phyloP scores from a whole-genome alignment of 2,329 filamentous ascomycete species.

The Ascochyta koolunga region DNA sequence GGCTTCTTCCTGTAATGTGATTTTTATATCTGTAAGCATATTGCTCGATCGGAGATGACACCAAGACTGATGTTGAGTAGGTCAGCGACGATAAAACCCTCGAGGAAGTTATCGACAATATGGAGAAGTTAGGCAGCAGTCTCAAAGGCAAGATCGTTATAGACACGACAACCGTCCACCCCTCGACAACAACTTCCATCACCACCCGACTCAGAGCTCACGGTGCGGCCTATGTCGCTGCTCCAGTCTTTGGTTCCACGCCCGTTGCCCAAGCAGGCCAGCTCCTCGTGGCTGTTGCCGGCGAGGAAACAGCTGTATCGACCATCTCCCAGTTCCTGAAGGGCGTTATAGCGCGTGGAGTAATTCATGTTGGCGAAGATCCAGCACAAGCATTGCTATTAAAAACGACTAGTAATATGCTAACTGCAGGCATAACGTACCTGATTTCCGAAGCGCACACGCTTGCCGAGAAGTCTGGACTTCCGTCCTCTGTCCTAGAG shows the following conservation, averaged over 20 bases:
- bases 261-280: slow-evolving; percentile 55
- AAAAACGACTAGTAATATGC: slow-evolving; percentile 58
- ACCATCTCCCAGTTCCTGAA: slow-evolving; percentile 49
- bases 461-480: slow-evolving; percentile 54
- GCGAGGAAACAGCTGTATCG: slow-evolving; percentile 46
- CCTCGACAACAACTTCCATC: slow-evolving; percentile 48
- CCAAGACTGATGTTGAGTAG: slow-evolving; percentile 8
- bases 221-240: slow-evolving; percentile 50
- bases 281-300: slow-evolving; percentile 56
- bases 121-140: slow-evolving; percentile 22
- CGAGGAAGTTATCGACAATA: slow-evolving; percentile 36
- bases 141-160: slow-evolving; percentile 52
- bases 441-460: slow-evolving; percentile 58
- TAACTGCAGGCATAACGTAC: slow-evolving; percentile 58
- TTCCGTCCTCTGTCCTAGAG: slow-evolving; percentile 52
- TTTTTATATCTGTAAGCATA: slow-evolving; percentile 44
- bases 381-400: slow-evolving; percentile 54
- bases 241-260: slow-evolving; percentile 59
- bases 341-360: slow-evolving; percentile 49
- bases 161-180: slow-evolving; percentile 60
- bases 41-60: not conserved
- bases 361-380: slow-evolving; percentile 54
- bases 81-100: slow-evolving; percentile 53
- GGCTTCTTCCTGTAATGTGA: slow-evolving; percentile 26
- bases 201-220: slow-evolving; percentile 33